phyloP scores from a whole-genome alignment of 352 stramenopile genomes.

The Phytophthora foliorum region DNA sequence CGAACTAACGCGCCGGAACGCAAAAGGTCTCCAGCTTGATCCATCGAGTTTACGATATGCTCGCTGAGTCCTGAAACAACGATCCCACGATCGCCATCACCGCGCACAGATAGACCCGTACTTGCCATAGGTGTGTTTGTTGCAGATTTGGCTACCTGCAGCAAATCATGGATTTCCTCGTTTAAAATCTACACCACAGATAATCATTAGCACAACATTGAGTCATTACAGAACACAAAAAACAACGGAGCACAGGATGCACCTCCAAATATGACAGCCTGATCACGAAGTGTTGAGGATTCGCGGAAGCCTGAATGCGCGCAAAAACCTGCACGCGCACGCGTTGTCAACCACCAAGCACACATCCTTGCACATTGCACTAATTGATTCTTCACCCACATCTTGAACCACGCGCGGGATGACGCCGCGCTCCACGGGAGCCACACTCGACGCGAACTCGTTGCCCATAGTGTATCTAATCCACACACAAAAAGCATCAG shows the following conservation, averaged over 20 bases:
- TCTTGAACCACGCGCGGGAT: conserved; percentile 86
- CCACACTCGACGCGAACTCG: conserved; percentile 56
- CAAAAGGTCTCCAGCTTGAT: conserved; percentile 58
- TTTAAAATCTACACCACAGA: conserved; percentile 94
- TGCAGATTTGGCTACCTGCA: conserved; percentile 44
- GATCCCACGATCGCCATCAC: conserved; percentile 92
- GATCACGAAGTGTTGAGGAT: conserved; percentile 51
- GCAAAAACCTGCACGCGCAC: conserved; percentile 56
- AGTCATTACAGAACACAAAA: background rate
- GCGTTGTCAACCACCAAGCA: background rate
- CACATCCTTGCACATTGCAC: background rate
- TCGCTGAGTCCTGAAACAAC: conserved; percentile 88
- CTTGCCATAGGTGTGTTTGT: conserved; percentile 7
- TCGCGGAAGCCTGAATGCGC: conserved; percentile 36
- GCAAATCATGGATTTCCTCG: conserved; percentile 96
- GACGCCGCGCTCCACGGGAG: conserved; percentile 61
- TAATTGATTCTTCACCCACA: conserved; percentile 32
- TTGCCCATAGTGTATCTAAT: conserved; percentile 96
- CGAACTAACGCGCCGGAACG: conserved; percentile 55
- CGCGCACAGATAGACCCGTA: conserved; percentile 77
- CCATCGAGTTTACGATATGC: conserved; percentile 67
- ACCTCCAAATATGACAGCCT: conserved; percentile 86
- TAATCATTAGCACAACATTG: background rate
- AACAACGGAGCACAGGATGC: background rate
- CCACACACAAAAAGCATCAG: background rate